Evolutionary conservation across 2,329 filamentous ascomycete genomes (phyloP), one percentile per base, ranked within the genome.

Genomic region (Cyclaneusma minus): DNA sequence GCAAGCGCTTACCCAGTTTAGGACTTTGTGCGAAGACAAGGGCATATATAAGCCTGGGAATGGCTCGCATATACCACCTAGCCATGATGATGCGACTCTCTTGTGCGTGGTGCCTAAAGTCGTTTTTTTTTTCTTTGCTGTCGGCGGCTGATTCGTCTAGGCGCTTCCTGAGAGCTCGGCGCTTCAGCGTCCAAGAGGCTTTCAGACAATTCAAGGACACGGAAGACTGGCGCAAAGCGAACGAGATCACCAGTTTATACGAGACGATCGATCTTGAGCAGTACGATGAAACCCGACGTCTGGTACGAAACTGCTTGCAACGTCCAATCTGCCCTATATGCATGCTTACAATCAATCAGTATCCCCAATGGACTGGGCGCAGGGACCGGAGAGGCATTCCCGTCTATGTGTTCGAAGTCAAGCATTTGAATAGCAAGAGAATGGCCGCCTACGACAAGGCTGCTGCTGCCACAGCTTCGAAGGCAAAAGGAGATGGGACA

Each of bases 361-460:
- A 93, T 47, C 84, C 85, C 13, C 83, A 93, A 69, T 94, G 84
- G 80, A 91, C 82, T 12, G 87, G 87, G 29, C 78, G 84, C 37
- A 71, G 85, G 39, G 87, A 94, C 54, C 78, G 72, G 40, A 78
- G 84, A 40, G 87, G 87, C 38, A 93, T 93, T 35, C 87, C 87
- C 6, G 65, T 94, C 40, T 94, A 89, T 52, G 68, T 94, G 33
- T 94, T 80, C 53, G 81, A 91, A 53, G 82, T 94, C 49, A 68
- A 69, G 34, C 70, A 80, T 32, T 66, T 94, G 41, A 80, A 91
- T 56, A 68, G 65, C 47, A 91, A 92, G 56, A 77, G 76, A 17
- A 73, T 94, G 39, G 56, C 70, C 22, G 66, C 70, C 30, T 92
- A 93, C 54, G 79, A 87, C 46, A 79, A 77, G 44, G 55, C 58